Conservation (phyloP, 2,329 filamentous ascomycete genomes). For the Ophiocordyceps australis region DNA sequence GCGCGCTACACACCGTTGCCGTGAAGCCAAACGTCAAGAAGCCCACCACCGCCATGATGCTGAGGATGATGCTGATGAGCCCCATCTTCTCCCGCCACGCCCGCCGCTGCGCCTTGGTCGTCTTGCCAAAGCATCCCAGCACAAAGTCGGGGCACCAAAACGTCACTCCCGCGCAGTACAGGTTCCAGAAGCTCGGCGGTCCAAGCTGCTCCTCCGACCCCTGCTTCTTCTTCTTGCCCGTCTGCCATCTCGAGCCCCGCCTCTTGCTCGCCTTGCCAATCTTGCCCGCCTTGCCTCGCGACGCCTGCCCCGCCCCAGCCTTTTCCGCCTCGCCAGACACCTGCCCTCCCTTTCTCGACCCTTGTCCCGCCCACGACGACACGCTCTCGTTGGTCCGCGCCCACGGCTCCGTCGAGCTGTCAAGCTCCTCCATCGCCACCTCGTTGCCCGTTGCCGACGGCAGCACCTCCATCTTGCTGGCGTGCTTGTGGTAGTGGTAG, state of each 20-base stretch:
- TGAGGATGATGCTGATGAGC: conserved; percentile 77
- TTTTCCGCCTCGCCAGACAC: conserved; percentile 15
- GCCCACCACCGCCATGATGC: conserved; percentile 77
- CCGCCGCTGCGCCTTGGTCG: conserved; percentile 67
- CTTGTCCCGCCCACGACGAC: conserved; percentile 23
- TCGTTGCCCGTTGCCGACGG: conserved; percentile 90
- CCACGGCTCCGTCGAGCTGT: conserved; percentile 40
- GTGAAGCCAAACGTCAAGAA: conserved; percentile 97
- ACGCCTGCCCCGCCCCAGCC: conserved; percentile 11
- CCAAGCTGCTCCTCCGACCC: conserved; percentile 42
- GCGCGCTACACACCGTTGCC: conserved; percentile 60
- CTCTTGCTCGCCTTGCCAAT: conserved; percentile 36
- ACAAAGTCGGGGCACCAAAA: conserved; percentile 88
- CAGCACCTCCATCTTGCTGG: conserved; percentile 75
- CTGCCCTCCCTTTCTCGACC: conserved; percentile 15
- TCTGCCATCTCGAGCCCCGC: conserved; percentile 19
- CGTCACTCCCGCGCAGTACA: conserved; percentile 85
- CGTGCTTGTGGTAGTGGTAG: conserved; percentile 90
- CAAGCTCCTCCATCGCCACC: conserved; percentile 63
- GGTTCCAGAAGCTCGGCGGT: conserved; percentile 81
- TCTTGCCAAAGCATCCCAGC: conserved; percentile 70
- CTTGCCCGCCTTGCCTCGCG: conserved; percentile 35
- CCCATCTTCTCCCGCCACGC: conserved; percentile 99
- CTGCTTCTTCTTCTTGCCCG: conserved; percentile 21
- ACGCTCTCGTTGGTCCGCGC: conserved; percentile 24